These are phyloP conservation scores for Trifolium subterraneum DNA, from an alignment of 306 rosid genomes.

Conservation along the genomic window DNA sequence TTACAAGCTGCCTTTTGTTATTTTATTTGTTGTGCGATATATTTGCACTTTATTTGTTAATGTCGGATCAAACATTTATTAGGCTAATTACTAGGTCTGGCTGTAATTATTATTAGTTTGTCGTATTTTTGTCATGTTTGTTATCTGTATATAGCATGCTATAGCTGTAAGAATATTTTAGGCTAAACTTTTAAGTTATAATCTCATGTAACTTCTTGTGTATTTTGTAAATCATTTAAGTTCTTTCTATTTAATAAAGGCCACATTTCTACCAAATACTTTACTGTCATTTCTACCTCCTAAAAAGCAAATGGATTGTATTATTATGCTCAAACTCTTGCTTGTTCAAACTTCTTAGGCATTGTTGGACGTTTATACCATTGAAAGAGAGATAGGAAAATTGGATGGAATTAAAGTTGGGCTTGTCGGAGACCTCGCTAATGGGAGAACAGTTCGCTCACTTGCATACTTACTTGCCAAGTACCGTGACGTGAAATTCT, in stretches of 20 bases:
- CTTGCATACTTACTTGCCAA: slow-evolving; percentile 88
- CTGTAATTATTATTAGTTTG: background rate
- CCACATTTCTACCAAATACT: no score
- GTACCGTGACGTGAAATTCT: slow-evolving; percentile 71
- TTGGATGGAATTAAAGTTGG: slow-evolving; percentile 83
- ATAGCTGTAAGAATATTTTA: background rate
- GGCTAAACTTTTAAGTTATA: background rate
- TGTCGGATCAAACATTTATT: background rate
- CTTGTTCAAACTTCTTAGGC: slow-evolving; percentile 56
- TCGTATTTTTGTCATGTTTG: background rate
- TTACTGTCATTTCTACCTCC: background rate
- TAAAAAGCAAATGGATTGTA: slow-evolving; percentile 17
- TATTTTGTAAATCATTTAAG: background rate
- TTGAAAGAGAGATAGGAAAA: slow-evolving; percentile 85
- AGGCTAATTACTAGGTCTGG: no score
- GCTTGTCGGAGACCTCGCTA: slow-evolving; percentile 91
- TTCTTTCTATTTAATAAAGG: no score
- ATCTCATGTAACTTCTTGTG: background rate
- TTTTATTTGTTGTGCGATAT: no score
- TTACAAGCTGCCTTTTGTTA: no score
- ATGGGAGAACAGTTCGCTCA: slow-evolving; percentile 92
- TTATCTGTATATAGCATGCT: no score
- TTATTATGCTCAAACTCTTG: background rate
- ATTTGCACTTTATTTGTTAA: background rate
- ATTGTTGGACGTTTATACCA: slow-evolving; percentile 81